Percentiles rank a stretch among this genome's conserved stretches.
Evolutionary conservation across 495 filamentous ascomycete species (phyloP).

Genomic region (Chaetomium tenue): DNA sequence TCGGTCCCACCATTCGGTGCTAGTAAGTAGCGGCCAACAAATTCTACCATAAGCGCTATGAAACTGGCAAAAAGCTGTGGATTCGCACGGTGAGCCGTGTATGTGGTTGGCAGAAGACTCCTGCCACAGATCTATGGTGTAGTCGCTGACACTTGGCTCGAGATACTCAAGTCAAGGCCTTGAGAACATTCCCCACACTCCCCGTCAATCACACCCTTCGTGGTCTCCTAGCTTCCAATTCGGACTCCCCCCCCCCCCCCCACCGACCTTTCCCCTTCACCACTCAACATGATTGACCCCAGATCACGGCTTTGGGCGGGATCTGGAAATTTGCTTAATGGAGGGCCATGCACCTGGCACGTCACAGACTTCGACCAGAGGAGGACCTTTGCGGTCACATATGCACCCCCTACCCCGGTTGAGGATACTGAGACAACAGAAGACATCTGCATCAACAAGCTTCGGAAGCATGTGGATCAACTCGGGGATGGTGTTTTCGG

Average conservation of each 20-base stretch:
- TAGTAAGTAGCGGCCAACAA: too few species aligned
- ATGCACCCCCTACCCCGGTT: not conserved
- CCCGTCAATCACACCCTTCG: too few species aligned
- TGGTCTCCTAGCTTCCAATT: too few species aligned
- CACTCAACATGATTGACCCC: not conserved
- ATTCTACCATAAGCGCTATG: too few species aligned
- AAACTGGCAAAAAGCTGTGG: too few species aligned
- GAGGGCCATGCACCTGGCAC: slow-evolving; percentile 1
- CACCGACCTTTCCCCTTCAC: not conserved
- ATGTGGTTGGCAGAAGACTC: too few species aligned
- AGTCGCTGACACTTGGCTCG: too few species aligned
- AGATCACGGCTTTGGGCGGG: not conserved
- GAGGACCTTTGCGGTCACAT: not conserved
- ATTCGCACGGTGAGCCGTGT: too few species aligned
- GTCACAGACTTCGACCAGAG: slow-evolving; percentile 1
- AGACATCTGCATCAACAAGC: slow-evolving; percentile 3
- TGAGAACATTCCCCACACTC: too few species aligned
- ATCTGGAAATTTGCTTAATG: not conserved
- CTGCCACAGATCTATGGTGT: too few species aligned
- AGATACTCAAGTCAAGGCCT: too few species aligned
- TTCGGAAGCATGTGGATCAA: not conserved
- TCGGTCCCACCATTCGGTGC: not conserved
- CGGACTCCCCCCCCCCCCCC: too few species aligned
- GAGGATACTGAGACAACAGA: not conserved
- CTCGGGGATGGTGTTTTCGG: slow-evolving; percentile 5